phyloP scores from a whole-genome alignment of 768 basidiomycete species.

The Macrocybe gigantea region DNA sequence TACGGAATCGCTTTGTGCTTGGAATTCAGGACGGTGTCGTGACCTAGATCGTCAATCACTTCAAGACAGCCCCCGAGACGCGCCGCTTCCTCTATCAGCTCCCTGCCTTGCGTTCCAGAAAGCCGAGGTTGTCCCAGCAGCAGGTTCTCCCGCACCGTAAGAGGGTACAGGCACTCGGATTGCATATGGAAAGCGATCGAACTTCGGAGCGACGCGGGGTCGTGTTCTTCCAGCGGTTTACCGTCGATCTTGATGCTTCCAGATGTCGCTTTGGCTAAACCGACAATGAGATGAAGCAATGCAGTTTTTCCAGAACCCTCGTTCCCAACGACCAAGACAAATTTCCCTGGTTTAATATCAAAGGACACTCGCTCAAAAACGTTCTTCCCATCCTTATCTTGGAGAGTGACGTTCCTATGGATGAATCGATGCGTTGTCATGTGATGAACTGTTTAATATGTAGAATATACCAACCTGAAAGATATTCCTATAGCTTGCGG shows the following conservation, averaged over 20 bases:
- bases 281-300: constrained; percentile 33
- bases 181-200: constrained; percentile 38
- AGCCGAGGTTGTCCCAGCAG: constrained; percentile 19
- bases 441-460: no score
- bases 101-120: no score
- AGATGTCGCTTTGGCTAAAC: constrained; percentile 22
- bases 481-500: no score
- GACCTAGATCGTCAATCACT: no score
- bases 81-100: no score
- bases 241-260: constrained; percentile 38
- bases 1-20: no score
- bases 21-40: no score
- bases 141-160: constrained; percentile 31
- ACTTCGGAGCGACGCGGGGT: constrained; percentile 23
- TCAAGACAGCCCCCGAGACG: no score
- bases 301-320: constrained; percentile 43
- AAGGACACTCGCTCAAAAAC: constrained; percentile 15
- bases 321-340: constrained; percentile 39
- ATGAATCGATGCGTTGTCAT: no score
- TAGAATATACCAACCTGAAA: no score
- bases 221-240: constrained; percentile 24
- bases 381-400: no score
- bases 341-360: constrained; percentile 31
- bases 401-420: no score
- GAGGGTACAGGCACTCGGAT: constrained; percentile 27